A percentile compares a stretch with the other conserved stretches of the same genome.
phyloP scores from a whole-genome alignment of 805 yeast genomes.

The Metschnikowia similis region DNA sequence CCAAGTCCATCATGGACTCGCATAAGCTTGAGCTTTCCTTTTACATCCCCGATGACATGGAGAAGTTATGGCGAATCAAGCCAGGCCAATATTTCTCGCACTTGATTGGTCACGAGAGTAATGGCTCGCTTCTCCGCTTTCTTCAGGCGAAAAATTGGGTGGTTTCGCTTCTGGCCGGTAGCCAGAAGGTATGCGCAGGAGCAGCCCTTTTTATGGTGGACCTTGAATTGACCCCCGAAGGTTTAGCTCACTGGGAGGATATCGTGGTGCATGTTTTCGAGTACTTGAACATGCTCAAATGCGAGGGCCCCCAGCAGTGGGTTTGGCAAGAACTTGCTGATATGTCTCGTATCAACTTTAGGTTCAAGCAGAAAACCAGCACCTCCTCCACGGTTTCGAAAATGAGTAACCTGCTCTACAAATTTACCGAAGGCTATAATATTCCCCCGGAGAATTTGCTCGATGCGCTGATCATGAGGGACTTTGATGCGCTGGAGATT shows the following conservation, averaged over 20 bases:
- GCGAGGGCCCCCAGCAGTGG: conserved; percentile 69
- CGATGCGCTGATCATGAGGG: conserved; percentile 51
- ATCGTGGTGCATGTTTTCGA: conserved; percentile 62
- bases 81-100: conserved; percentile 76
- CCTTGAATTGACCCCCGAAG: conserved; percentile 71
- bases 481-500: conserved; percentile 55
- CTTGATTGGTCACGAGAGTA: conserved; percentile 87
- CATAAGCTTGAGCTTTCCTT: conserved; percentile 66
- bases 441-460: conserved; percentile 66
- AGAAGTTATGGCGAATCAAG: conserved; percentile 54
- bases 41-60: conserved; percentile 69
- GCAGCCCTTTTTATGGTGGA: conserved; percentile 64
- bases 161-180: conserved; percentile 70
- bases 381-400: conserved; percentile 71
- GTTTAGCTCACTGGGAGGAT: conserved; percentile 59
- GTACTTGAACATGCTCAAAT: conserved; percentile 58
- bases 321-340: conserved; percentile 71
- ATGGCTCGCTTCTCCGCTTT: conserved; percentile 72
- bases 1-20: conserved; percentile 79
- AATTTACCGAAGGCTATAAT: conserved; percentile 25
- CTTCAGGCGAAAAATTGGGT: conserved; percentile 77
- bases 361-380: conserved; percentile 71
- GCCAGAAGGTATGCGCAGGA: conserved; percentile 60
- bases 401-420: conserved; percentile 59
- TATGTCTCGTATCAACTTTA: conserved; percentile 65